A percentile compares a stretch with the other conserved stretches of the same genome.
These are phyloP conservation scores for Linnemannia hyalina DNA, from an alignment of 192 early-diverging fungal genomes.

Conservation along the genomic window DNA sequence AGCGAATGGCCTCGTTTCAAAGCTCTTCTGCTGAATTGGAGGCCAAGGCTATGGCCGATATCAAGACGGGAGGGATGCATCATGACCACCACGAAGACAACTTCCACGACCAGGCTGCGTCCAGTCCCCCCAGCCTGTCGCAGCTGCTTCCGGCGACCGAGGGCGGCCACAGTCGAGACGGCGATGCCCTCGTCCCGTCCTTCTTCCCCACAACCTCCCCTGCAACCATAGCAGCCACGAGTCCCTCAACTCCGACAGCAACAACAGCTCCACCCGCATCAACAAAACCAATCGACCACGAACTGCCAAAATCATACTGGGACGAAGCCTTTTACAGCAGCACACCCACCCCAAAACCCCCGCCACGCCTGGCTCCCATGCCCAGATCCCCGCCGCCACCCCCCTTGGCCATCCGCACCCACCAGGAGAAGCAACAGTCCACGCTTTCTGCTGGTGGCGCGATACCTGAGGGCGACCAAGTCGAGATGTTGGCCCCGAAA, in stretches of 20 bases:
- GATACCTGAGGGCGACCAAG: constrained; percentile 11
- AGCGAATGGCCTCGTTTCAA: constrained; percentile 33
- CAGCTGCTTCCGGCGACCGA: not conserved
- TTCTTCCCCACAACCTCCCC: constrained; percentile 5
- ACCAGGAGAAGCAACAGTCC: not conserved
- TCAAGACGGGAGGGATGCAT: not conserved
- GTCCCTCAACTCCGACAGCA: constrained; percentile 1
- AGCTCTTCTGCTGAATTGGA: constrained; percentile 26
- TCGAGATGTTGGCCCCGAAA: constrained; percentile 9
- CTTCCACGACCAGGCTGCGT: not conserved
- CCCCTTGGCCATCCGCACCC: constrained; percentile 12
- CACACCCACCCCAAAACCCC: constrained; percentile 44
- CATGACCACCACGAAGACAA: not conserved
- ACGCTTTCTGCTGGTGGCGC: too few species aligned
- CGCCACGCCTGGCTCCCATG: constrained; percentile 45
- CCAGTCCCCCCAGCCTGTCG: not conserved
- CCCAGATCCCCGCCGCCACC: constrained; percentile 42
- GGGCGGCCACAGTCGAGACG: constrained; percentile 14
- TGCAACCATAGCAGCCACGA: not conserved
- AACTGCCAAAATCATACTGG: constrained; percentile 31
- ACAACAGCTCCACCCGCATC: not conserved
- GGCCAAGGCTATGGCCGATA: constrained; percentile 6
- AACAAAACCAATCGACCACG: not conserved
- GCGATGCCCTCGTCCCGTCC: constrained; percentile 48
- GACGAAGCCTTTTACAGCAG: constrained; percentile 32